These are phyloP conservation scores for Saccharomyces hybrid DNA, from an alignment of 1,139 yeast species.

Conservation along the genomic window DNA sequence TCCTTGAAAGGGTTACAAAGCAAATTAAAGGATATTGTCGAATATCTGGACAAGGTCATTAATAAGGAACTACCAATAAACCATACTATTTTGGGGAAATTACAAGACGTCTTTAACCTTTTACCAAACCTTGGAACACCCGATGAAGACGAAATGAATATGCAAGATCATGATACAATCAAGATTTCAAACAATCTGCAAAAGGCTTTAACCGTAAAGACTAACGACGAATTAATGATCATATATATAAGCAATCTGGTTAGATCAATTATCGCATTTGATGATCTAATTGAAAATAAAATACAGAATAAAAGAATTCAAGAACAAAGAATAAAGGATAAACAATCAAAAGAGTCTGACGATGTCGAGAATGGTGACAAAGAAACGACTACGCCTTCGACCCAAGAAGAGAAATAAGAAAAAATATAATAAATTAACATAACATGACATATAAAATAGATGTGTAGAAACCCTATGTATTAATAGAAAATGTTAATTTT, in stretches of 20 bases:
- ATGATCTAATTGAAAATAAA: constrained; percentile 92
- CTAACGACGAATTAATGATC: constrained; percentile 94
- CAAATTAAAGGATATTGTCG: constrained; percentile 71
- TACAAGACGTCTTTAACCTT: constrained; percentile 90
- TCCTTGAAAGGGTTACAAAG: constrained; percentile 82
- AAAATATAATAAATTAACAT: background rate
- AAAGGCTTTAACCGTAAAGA: constrained; percentile 80
- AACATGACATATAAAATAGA: background rate
- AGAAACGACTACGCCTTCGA: background rate
- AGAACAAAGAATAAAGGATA: constrained; percentile 23
- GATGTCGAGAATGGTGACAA: background rate
- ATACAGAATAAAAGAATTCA: constrained; percentile 67
- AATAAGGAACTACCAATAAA: constrained; percentile 73
- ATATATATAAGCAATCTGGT: constrained; percentile 85
- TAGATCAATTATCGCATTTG: constrained; percentile 92
- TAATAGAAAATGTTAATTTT: background rate
- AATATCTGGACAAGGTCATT: constrained; percentile 70
- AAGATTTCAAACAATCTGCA: constrained; percentile 45
- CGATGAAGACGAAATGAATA: constrained; percentile 29
- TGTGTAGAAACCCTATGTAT: background rate
- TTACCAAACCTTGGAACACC: constrained; percentile 63
- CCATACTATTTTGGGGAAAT: constrained; percentile 81
- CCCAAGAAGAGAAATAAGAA: background rate
- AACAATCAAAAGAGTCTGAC: constrained; percentile 6
- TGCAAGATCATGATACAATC: constrained; percentile 18